Conservation (phyloP, 2,329 filamentous ascomycete species). For the Leptosphaerulina australis region DNA sequence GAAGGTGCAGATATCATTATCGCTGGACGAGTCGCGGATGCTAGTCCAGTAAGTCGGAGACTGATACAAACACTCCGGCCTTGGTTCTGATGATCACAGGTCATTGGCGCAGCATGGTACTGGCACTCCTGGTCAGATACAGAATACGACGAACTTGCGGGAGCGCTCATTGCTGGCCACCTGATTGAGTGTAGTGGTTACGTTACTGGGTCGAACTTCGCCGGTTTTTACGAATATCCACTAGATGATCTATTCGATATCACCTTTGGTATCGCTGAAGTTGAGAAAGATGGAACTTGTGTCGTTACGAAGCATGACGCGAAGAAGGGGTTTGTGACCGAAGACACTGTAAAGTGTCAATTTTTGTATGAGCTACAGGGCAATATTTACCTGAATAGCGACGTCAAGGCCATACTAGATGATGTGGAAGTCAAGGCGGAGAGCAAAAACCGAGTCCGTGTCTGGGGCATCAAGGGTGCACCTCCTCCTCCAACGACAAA, state of each 20-base stretch:
- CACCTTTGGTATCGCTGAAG: constrained; percentile 58
- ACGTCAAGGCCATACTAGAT: constrained; percentile 52
- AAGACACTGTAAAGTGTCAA: constrained; percentile 48
- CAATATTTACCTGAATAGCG: constrained; percentile 53
- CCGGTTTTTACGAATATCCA: constrained; percentile 56
- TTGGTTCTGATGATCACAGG: constrained; percentile 30
- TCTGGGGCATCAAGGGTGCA: constrained; percentile 49
- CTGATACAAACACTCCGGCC: background rate
- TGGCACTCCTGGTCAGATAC: constrained; percentile 61
- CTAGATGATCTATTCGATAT: constrained; percentile 53
- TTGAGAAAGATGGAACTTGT: constrained; percentile 54
- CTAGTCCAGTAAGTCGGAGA: constrained; percentile 34
- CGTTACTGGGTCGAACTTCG: constrained; percentile 62
- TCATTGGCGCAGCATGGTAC: constrained; percentile 63
- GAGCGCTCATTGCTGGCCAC: constrained; percentile 52
- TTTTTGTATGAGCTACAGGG: constrained; percentile 57
- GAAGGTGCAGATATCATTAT: constrained; percentile 46
- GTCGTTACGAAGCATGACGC: constrained; percentile 57
- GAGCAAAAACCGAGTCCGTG: constrained; percentile 46
- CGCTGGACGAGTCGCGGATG: constrained; percentile 43
- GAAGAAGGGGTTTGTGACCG: constrained; percentile 48
- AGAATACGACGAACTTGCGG: constrained; percentile 57
- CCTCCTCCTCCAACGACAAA: constrained; percentile 52
- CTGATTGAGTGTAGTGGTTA: constrained; percentile 57
- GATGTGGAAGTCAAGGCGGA: constrained; percentile 41